Conservation (phyloP, 257 asterid genomes). For the Solanum gracilifrons region DNA sequence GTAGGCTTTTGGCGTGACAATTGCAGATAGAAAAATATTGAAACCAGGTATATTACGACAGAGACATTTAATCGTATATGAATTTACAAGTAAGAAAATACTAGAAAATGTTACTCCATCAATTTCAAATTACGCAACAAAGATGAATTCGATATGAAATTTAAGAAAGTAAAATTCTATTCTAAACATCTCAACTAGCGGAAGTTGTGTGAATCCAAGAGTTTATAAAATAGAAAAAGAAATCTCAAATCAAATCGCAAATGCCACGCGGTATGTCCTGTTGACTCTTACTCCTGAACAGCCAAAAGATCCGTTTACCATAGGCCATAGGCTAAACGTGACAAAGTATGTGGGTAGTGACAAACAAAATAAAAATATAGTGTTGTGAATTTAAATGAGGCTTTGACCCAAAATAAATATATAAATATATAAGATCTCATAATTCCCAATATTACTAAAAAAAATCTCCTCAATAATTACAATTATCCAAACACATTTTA, state of each 20-base stretch:
- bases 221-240: background rate
- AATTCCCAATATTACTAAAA: background rate
- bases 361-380: background rate
- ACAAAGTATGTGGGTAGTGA: background rate
- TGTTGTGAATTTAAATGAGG: background rate
- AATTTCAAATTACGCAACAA: background rate
- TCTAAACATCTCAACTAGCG: background rate
- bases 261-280: background rate
- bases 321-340: background rate
- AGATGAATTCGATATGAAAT: background rate
- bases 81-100: background rate
- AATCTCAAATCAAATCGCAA: background rate
- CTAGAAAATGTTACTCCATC: background rate
- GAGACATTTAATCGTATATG: background rate
- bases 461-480: background rate
- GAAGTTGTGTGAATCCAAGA: background rate
- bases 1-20: too few relatives aligned
- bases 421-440: background rate
- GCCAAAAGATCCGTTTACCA: background rate
- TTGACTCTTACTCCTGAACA: background rate
- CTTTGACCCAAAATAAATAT: background rate
- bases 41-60: too few relatives aligned
- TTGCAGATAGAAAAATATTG: too few relatives aligned
- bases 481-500: background rate
- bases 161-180: background rate